A percentile compares a stretch with the other conserved stretches of the same genome.
phyloP scores from a whole-genome alignment of 306 rosid genomes.

The Rosa multiflora region DNA sequence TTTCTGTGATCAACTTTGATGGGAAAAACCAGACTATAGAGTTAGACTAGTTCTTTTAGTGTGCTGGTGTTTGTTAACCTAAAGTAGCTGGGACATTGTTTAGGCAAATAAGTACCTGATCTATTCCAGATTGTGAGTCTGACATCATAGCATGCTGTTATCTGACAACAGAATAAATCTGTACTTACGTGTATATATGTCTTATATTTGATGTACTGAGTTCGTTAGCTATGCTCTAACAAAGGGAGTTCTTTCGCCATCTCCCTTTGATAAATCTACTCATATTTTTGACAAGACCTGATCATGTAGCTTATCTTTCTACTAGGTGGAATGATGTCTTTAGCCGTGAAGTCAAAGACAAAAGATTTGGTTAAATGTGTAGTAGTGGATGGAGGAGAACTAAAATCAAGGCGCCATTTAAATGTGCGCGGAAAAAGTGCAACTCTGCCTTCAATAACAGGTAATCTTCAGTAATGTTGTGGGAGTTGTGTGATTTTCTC shows the following conservation, averaged over 20 bases:
- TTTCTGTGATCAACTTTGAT: constrained; percentile 1
- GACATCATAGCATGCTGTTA: not conserved
- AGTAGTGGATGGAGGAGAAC: constrained; percentile 91
- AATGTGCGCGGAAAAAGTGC: constrained; percentile 99
- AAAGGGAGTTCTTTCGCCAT: not conserved
- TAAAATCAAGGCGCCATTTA: constrained; percentile 92
- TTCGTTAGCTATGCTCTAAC: not conserved
- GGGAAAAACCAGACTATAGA: not conserved
- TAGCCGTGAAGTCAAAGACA: constrained; percentile 79
- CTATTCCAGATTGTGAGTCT: constrained; percentile 7
- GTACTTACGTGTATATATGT: not conserved
- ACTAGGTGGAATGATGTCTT: constrained; percentile 97
- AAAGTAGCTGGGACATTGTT: constrained; percentile 8
- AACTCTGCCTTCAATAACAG: constrained; percentile 92
- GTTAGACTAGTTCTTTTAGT: not conserved
- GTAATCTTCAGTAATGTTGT: constrained; percentile 31
- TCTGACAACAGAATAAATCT: not conserved
- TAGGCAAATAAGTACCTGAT: not conserved
- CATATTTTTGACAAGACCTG: constrained; percentile 11
- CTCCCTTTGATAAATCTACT: not conserved
- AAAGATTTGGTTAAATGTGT: constrained; percentile 70
- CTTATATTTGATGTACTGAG: not conserved
- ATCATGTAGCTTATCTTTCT: constrained; percentile 23
- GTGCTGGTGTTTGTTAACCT: constrained; percentile 13
- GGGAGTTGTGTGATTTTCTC: constrained; percentile 1